phyloP scores from a whole-genome alignment of 2,329 filamentous ascomycete species.

The Fusarium zealandicum region DNA sequence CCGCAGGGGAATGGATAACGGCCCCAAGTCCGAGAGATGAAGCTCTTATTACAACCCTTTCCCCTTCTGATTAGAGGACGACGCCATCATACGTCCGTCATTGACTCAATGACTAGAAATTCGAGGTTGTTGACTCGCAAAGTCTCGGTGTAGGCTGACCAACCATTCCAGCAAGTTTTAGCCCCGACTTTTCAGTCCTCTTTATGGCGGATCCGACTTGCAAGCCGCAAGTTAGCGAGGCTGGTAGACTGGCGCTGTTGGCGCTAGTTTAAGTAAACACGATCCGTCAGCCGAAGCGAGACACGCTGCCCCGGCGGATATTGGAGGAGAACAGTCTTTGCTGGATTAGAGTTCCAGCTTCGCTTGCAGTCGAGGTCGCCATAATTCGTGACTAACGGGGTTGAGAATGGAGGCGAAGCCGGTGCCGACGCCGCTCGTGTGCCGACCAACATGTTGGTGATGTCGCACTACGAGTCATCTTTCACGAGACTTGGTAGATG shows the following conservation, averaged over 20 bases:
- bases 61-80: neutral
- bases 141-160: constrained; percentile 8
- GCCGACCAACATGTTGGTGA: constrained; percentile 4
- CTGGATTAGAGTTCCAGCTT: constrained; percentile 27
- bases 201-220: constrained; percentile 21
- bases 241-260: constrained; percentile 10
- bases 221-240: neutral
- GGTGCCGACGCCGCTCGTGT: constrained; percentile 18
- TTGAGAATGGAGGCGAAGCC: constrained; percentile 25
- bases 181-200: constrained; percentile 8
- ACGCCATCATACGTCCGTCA: neutral
- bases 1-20: neutral
- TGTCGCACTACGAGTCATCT: constrained; percentile 5
- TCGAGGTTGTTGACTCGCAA: neutral
- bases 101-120: neutral
- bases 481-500: constrained; percentile 46
- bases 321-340: constrained; percentile 16
- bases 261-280: constrained; percentile 28
- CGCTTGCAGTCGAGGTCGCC: constrained; percentile 12
- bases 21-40: constrained; percentile 1
- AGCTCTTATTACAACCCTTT: neutral
- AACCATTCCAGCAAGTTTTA: neutral
- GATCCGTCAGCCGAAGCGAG: constrained; percentile 25
- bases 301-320: constrained; percentile 20
- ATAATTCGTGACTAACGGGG: constrained; percentile 8